Evolutionary conservation across 1,139 yeast genomes (phyloP).

Genomic region (Zygosaccharomyces sapae): DNA sequence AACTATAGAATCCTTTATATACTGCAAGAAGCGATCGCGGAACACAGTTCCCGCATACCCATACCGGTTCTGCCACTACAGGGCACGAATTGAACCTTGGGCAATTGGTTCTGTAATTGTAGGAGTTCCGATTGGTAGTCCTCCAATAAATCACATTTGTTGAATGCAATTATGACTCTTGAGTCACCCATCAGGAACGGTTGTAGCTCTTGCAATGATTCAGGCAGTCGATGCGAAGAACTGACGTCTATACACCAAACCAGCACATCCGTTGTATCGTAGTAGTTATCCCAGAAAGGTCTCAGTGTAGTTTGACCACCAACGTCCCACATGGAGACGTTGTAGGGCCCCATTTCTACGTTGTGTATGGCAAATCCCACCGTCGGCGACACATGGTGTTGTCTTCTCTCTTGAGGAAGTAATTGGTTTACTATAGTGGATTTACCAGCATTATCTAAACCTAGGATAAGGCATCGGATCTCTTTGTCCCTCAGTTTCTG

Average conservation of each 20-base stretch:
- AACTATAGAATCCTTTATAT: neutral
- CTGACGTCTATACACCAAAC: constrained; percentile 90
- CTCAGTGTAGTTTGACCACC: constrained; percentile 84
- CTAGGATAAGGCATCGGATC: constrained; percentile 67
- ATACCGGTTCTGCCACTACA: constrained; percentile 9
- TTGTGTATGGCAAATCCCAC: constrained; percentile 61
- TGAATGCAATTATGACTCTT: constrained; percentile 50
- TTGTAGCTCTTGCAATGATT: constrained; percentile 60
- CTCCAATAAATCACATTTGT: constrained; percentile 51
- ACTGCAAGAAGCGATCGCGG: constrained; percentile 6
- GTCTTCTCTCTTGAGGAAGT: constrained; percentile 39
- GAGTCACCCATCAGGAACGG: constrained; percentile 59
- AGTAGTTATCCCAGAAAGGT: constrained; percentile 86
- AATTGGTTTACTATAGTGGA: constrained; percentile 67
- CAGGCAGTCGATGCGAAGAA: constrained; percentile 56
- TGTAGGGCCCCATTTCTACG: constrained; percentile 29
- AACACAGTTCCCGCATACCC: constrained; percentile 5
- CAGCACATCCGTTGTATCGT: constrained; percentile 76
- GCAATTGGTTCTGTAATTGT: neutral
- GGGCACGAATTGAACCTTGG: constrained; percentile 6
- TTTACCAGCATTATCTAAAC: constrained; percentile 87
- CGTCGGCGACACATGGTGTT: constrained; percentile 49
- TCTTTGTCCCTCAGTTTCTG: constrained; percentile 79
- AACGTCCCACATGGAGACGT: constrained; percentile 66
- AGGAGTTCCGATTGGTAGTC: neutral